Evolutionary conservation across 202 grass and related monocot genomes (phyloP), one percentile per base, ranked within the genome.

Genomic region (Digitaria exilis): DNA sequence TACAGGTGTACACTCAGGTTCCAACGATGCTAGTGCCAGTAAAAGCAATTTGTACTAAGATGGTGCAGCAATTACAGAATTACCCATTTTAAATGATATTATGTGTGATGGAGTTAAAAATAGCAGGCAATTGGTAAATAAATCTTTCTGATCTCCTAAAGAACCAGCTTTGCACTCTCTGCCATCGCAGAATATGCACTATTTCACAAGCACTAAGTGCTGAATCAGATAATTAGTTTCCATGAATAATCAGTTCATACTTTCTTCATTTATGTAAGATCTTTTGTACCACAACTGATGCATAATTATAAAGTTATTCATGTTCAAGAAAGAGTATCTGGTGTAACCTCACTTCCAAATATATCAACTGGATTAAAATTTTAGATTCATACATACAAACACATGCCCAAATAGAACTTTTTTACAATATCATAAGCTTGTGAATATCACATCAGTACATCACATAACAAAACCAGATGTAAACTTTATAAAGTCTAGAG

Each of bases 1-100:
- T 63, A 67, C 44, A 16, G 37, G 55, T 57, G 48, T 58, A 56
- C 25, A 73, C 22, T 44, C 31, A 51, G 71, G 35, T 81, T 58
- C 65, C 58, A 15, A 29, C 17, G 5, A 65, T 48, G 70, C 30
- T 84, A 29, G 25, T n/a, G 54, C 31, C 45, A 42, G 6, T 66
- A 44, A 48, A 86, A 79, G 13, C 13, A 69, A 61, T 71, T 42
- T 49, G 28, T 7, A 80, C 24, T 21, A 48, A 76, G 4, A 69
- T 19, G 59, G 21, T 64, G 73, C 26, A 64, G 39, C 3, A 26
- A 39, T 22, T 66, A 37, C 61, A 32, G 2, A 84, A 26, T 65
- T 74, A 3, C 45, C 26, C 16, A n/a, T n/a, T 45, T n/a, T 48
- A 41, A 84, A 48, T 35, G 63, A 51, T 58, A 51, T 37, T 28